A percentile compares a stretch with the other conserved stretches of the same genome.
phyloP scores from a whole-genome alignment of 768 basidiomycete genomes.

The Gelatoporia subvermispora region DNA sequence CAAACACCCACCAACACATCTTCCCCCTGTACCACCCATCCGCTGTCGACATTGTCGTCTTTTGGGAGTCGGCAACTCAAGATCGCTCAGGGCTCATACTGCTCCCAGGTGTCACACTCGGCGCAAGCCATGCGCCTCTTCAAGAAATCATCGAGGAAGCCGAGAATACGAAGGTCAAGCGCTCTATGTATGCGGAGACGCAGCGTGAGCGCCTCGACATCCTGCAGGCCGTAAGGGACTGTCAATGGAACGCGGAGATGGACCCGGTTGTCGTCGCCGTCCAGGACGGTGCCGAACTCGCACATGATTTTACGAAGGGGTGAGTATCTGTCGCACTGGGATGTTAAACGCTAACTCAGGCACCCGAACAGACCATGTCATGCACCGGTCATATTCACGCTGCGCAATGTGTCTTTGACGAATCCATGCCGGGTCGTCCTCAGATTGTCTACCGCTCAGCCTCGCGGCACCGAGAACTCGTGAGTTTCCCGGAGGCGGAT shows the following conservation, averaged over 20 bases:
- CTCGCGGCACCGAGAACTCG: conserved; percentile 18
- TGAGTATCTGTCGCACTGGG: conserved; percentile 41
- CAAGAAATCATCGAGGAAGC: conserved; percentile 54
- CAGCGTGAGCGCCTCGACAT: conserved; percentile 65
- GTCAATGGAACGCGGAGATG: conserved; percentile 77
- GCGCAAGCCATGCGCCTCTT: conserved; percentile 66
- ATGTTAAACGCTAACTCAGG: neutral
- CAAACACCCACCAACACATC: conserved; percentile 43
- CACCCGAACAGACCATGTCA: conserved; percentile 45
- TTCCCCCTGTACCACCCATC: conserved; percentile 81
- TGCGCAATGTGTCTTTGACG: conserved; percentile 73
- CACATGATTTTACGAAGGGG: conserved; percentile 70
- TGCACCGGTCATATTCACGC: conserved; percentile 45
- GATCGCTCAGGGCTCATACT: conserved; percentile 57
- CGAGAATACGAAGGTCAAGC: conserved; percentile 59
- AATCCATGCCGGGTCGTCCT: conserved; percentile 55
- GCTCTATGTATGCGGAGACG: conserved; percentile 92
- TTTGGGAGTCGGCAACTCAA: conserved; percentile 67
- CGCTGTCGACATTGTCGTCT: conserved; percentile 67
- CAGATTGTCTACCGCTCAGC: conserved; percentile 30
- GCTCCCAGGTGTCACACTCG: conserved; percentile 55
- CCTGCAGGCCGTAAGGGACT: conserved; percentile 58
- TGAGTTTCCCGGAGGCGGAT: conserved; percentile 7
- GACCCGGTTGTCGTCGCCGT: conserved; percentile 60
- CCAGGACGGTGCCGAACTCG: conserved; percentile 35